These are phyloP conservation scores for Ballota nigra DNA, from an alignment of 257 asterid genomes.

Conservation along the genomic window DNA sequence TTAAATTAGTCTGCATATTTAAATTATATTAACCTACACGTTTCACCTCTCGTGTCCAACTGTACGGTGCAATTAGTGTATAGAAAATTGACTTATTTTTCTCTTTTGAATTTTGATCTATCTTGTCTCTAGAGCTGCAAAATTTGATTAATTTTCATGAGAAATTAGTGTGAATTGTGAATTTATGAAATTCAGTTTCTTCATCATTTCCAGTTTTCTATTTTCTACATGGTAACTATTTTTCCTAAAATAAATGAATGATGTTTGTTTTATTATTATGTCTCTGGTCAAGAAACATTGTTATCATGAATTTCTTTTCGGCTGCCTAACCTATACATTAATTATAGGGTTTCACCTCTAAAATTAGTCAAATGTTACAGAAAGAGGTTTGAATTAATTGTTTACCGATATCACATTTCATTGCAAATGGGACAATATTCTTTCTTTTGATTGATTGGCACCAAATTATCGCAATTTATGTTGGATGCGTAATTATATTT, in stretches of 20 bases:
- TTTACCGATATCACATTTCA: neutral
- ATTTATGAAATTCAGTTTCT: no score
- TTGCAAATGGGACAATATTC: neutral
- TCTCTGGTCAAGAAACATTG: neutral
- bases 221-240: neutral
- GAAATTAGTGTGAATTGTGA: neutral
- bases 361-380: neutral
- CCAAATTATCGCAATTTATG: neutral
- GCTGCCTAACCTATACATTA: slow-evolving; percentile 11
- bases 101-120: no score
- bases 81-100: no score
- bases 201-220: neutral
- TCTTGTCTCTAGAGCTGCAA: no score
- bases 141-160: no score
- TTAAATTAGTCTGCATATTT: no score
- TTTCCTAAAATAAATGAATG: neutral
- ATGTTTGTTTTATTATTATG: neutral
- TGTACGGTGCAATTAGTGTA: no score
- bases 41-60: no score
- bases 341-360: neutral
- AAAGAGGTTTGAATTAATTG: neutral
- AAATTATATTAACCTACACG: no score
- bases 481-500: neutral
- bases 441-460: neutral
- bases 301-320: slow-evolving; percentile 5